Evolutionary conservation across 1,139 yeast species (phyloP), one percentile per base, ranked within the genome.

Genomic region (Diutina siamensis): DNA sequence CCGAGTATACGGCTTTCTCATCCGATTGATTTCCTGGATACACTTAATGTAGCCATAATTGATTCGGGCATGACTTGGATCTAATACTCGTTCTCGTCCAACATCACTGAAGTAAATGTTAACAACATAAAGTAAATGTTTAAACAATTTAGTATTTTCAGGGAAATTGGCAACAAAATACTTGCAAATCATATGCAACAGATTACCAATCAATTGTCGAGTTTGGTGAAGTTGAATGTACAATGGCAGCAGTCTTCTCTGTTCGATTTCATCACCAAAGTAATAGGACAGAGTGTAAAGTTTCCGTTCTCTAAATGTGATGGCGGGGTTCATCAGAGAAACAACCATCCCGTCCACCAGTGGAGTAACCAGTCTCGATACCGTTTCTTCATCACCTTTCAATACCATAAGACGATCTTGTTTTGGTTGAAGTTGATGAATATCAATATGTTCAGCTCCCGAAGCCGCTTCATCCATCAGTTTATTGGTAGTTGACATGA

Each of bases 81-180:
- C 82, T 45, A 82, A 74, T 1, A 82, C 66, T 13, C 84, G 68
- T 54, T 85, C 95, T 51, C 78, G 72, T 1, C 95, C 95, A 25
- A 84, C 83, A 58, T 88, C 94, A 17, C 85, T 74, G 51, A 92
- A 78, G 88, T 95, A 92, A 10, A 83, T 78, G 53, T 83, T 80
- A 46, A 83, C 60, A 2, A 82, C 82, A 56, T 79, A 78, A 44
- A 88, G 63, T 44, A 83, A 69, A 41, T 80, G 78, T 53, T 79
- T 79, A 59, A 81, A 76, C 18, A 85, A 62, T 17, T 78, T 76
- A n/a, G 86, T 76, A 51, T 86, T 83, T 51, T 84, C 88, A 47
- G 75, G 79, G 48, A 74, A 74, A 47, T 74, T 64, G 3, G 67
- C 60, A 3, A 62, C 56, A 51, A 88, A 60, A 52, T 74, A 76